Conservation (phyloP, 164 flowering plant genomes). For the Stephania cephalantha region DNA sequence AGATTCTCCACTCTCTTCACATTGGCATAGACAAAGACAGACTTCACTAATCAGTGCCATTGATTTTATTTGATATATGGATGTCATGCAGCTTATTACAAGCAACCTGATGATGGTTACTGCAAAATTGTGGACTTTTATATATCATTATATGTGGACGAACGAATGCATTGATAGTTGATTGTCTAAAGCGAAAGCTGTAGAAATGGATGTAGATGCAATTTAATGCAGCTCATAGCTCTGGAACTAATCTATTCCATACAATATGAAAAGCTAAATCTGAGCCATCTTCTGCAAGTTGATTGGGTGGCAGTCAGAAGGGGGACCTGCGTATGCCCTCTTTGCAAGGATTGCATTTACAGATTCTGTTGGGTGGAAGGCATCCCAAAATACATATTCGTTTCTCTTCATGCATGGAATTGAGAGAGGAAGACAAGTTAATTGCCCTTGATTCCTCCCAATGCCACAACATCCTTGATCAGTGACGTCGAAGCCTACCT, state of each 20-base stretch:
- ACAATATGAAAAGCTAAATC: conserved; percentile 1
- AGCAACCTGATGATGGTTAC: background rate
- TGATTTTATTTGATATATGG: background rate
- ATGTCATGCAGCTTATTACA: background rate
- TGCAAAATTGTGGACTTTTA: background rate
- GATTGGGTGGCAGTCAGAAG: conserved; percentile 16
- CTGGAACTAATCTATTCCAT: background rate
- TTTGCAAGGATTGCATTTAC: conserved; percentile 21
- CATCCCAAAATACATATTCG: conserved; percentile 34
- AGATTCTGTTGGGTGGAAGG: conserved; percentile 41
- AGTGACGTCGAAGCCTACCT: conserved; percentile 20
- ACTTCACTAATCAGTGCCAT: background rate
- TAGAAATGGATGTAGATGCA: background rate
- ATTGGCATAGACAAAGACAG: background rate
- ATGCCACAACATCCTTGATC: conserved; percentile 33
- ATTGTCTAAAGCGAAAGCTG: background rate
- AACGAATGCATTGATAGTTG: background rate
- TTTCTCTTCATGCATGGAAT: conserved; percentile 34
- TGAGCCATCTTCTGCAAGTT: conserved; percentile 14
- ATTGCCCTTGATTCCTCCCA: conserved; percentile 26
- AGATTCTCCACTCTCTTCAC: background rate
- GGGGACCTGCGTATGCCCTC: conserved; percentile 13
- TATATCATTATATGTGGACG: background rate
- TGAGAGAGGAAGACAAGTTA: conserved; percentile 26
- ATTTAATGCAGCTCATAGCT: background rate